Evolutionary conservation across 179 eudicot species (phyloP).

Genomic region (Camellia oleifera): DNA sequence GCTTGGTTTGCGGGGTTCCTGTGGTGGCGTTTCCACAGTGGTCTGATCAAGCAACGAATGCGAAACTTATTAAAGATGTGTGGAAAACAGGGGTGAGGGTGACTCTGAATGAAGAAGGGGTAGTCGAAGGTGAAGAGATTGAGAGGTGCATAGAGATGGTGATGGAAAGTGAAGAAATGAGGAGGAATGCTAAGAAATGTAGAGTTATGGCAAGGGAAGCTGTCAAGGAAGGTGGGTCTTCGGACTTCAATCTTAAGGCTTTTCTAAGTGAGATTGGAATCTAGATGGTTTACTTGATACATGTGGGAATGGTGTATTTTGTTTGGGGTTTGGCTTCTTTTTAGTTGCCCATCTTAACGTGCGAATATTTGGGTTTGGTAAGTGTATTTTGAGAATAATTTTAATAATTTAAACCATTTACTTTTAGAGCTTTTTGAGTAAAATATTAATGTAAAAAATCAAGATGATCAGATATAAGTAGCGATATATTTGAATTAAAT

Average conservation of each 20-base stretch:
- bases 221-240: constrained; percentile 23
- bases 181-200: constrained; percentile 28
- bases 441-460: too few relatives aligned
- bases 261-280: constrained; percentile 7
- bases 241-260: constrained; percentile 23
- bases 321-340: too few relatives aligned
- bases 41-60: constrained; percentile 21
- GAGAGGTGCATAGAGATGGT: constrained; percentile 24
- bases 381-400: too few relatives aligned
- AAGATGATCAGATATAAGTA: too few relatives aligned
- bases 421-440: too few relatives aligned
- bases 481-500: too few relatives aligned
- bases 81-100: constrained; percentile 19
- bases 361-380: too few relatives aligned
- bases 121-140: constrained; percentile 18
- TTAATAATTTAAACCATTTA: too few relatives aligned
- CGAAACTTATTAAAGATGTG: constrained; percentile 20
- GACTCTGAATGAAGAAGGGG: background rate
- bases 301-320: too few relatives aligned
- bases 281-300: background rate
- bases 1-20: constrained; percentile 21
- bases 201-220: constrained; percentile 23
- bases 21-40: constrained; percentile 22
- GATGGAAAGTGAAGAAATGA: constrained; percentile 17
- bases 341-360: too few relatives aligned